phyloP scores from a whole-genome alignment of 2,329 filamentous ascomycete species.

The Triangularia verruculosa region DNA sequence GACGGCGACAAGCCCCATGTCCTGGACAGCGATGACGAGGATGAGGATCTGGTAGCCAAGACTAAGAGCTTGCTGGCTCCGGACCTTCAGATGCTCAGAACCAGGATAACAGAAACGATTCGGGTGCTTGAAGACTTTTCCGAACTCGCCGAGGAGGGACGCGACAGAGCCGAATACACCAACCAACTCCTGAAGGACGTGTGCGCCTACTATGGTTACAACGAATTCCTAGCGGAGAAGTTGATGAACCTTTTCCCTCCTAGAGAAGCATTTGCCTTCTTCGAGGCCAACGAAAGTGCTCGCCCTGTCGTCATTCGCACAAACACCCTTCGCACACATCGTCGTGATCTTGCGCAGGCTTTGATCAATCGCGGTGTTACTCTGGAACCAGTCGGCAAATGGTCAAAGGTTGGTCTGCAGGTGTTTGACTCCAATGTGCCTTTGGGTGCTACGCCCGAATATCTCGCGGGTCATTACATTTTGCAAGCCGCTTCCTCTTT shows the following conservation, averaged over 20 bases:
- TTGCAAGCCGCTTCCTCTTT: slow-evolving; percentile 96
- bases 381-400: slow-evolving; percentile 94
- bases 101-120: slow-evolving; percentile 87
- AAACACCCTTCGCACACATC: slow-evolving; percentile 80
- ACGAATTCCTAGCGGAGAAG: slow-evolving; percentile 91
- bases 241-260: slow-evolving; percentile 89
- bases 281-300: slow-evolving; percentile 89
- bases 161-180: slow-evolving; percentile 85
- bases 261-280: slow-evolving; percentile 93
- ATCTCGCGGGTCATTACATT: slow-evolving; percentile 96
- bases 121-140: slow-evolving; percentile 87
- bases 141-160: slow-evolving; percentile 73
- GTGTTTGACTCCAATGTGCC: slow-evolving; percentile 86
- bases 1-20: slow-evolving; percentile 69
- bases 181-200: slow-evolving; percentile 85
- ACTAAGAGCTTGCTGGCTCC: slow-evolving; percentile 70
- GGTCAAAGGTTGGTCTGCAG: slow-evolving; percentile 96
- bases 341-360: slow-evolving; percentile 80
- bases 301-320: slow-evolving; percentile 94
- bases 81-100: slow-evolving; percentile 83
- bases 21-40: slow-evolving; percentile 58
- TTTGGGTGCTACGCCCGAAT: slow-evolving; percentile 93
- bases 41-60: slow-evolving; percentile 57
- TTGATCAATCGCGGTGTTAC: slow-evolving; percentile 96
- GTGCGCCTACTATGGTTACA: slow-evolving; percentile 96